phyloP scores from a whole-genome alignment of 345 rosid genomes.

The Gossypium arboreum region DNA sequence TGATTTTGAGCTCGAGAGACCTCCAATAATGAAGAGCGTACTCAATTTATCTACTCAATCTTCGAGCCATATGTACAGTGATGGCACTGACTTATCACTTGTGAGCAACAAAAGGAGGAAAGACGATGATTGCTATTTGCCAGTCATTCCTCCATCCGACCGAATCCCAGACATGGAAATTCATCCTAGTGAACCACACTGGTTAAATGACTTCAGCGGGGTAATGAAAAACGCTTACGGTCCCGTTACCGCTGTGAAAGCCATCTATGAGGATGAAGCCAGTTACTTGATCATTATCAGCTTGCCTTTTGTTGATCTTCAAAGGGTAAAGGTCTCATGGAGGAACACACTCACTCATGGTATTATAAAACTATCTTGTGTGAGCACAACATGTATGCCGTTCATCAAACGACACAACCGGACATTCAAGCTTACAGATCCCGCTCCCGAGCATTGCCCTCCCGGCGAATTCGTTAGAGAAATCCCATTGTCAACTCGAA shows the following conservation, averaged over 20 bases:
- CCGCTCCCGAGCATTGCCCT: slow-evolving; percentile 88
- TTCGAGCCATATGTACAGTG: slow-evolving; percentile 55
- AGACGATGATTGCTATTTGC: slow-evolving; percentile 40
- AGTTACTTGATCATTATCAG: slow-evolving; percentile 77
- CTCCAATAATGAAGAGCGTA: slow-evolving; percentile 39
- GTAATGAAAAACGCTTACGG: slow-evolving; percentile 74
- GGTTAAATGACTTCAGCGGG: slow-evolving; percentile 27
- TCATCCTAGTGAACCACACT: slow-evolving; percentile 47
- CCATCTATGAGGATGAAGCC: slow-evolving; percentile 28
- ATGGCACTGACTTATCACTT: slow-evolving; percentile 29
- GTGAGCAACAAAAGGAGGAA: slow-evolving; percentile 60
- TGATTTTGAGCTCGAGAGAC: slow-evolving; percentile 87
- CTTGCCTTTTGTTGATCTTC: slow-evolving; percentile 85
- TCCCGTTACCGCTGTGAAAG: slow-evolving; percentile 37
- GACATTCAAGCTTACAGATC: slow-evolving; percentile 89
- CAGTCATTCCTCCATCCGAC: slow-evolving; percentile 40
- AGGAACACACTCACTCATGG: slow-evolving; percentile 78
- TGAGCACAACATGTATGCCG: slow-evolving; percentile 69
- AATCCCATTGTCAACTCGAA: slow-evolving; percentile 71
- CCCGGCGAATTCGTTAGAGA: slow-evolving; percentile 94
- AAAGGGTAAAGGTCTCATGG: slow-evolving; percentile 93
- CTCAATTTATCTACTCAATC: slow-evolving; percentile 76
- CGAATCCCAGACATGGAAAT: slow-evolving; percentile 47
- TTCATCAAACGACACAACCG: slow-evolving; percentile 27
- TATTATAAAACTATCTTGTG: slow-evolving; percentile 74